Percentiles rank a stretch among this genome's conserved stretches.
Conservation (phyloP, 1,139 yeast genomes). For the Sugiyamaella sp. region DNA sequence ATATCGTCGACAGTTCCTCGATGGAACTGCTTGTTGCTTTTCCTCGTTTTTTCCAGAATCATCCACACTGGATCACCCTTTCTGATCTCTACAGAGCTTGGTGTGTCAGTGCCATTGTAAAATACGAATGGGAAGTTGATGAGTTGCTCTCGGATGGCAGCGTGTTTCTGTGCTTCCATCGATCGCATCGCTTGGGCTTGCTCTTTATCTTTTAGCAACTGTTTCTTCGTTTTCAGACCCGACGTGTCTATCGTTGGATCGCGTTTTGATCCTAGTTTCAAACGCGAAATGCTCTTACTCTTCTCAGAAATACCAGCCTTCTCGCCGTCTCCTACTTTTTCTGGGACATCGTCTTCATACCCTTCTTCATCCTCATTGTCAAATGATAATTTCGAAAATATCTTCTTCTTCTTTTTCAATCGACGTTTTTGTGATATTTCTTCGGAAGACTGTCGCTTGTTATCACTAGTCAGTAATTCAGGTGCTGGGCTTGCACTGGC, state of each 20-base stretch:
- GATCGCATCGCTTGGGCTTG: slow-evolving; percentile 22
- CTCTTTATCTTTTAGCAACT: slow-evolving; percentile 20
- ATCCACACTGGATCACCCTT: slow-evolving; percentile 36
- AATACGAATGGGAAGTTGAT: slow-evolving; percentile 28
- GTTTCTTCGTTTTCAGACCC: slow-evolving; percentile 21
- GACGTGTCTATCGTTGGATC: slow-evolving; percentile 28
- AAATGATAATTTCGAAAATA: slow-evolving; percentile 6
- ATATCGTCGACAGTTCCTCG: slow-evolving; percentile 37
- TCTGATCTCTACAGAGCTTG: slow-evolving; percentile 30
- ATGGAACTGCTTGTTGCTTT: slow-evolving; percentile 30
- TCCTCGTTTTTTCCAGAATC: slow-evolving; percentile 34
- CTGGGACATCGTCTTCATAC: background rate
- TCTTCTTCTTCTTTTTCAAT: background rate
- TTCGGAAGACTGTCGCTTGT: background rate
- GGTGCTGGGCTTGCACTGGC: background rate
- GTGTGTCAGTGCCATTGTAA: slow-evolving; percentile 30
- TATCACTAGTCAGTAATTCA: background rate
- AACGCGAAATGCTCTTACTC: background rate
- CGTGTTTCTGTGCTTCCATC: slow-evolving; percentile 15
- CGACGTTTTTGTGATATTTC: background rate
- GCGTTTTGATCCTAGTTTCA: slow-evolving; percentile 15
- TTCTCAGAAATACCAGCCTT: too few species aligned
- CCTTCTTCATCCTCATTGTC: slow-evolving; percentile 7
- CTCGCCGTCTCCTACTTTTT: background rate
- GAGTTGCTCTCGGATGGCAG: slow-evolving; percentile 21